phyloP scores from a whole-genome alignment of 768 basidiomycete genomes.

The Lanmaoa pseudosensibilis region DNA sequence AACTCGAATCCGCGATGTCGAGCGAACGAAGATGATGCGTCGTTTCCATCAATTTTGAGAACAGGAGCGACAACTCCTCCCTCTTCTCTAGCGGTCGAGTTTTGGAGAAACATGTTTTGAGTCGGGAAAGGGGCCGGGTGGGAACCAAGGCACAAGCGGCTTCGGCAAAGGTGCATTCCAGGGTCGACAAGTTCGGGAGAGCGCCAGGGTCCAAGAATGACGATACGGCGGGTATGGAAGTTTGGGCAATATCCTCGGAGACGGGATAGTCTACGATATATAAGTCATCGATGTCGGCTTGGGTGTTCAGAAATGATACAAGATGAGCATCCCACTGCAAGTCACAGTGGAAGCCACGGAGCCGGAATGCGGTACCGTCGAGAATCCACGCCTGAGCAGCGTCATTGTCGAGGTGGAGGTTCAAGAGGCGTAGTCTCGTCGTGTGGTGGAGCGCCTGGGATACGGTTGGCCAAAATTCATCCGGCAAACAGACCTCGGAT shows the following conservation, averaged over 20 bases:
- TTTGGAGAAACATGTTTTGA: slow-evolving; percentile 70
- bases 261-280: slow-evolving; percentile 38
- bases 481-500: slow-evolving; percentile 24
- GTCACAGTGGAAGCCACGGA: slow-evolving; percentile 65
- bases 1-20: slow-evolving; percentile 62
- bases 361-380: slow-evolving; percentile 46
- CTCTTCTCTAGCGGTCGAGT: slow-evolving; percentile 49
- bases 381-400: slow-evolving; percentile 39
- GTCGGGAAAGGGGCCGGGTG: slow-evolving; percentile 54
- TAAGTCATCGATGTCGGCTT: slow-evolving; percentile 26
- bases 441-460: slow-evolving; percentile 49
- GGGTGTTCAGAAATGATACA: slow-evolving; percentile 34
- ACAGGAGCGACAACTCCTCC: slow-evolving; percentile 49
- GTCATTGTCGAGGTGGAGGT: slow-evolving; percentile 41
- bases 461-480: slow-evolving; percentile 52
- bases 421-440: slow-evolving; percentile 50
- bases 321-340: slow-evolving; percentile 62
- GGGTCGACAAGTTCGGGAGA: slow-evolving; percentile 49
- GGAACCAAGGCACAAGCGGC: slow-evolving; percentile 59
- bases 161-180: slow-evolving; percentile 70
- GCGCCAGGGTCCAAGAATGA: slow-evolving; percentile 28
- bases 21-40: slow-evolving; percentile 48
- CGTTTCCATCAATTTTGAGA: slow-evolving; percentile 48
- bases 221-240: slow-evolving; percentile 17
- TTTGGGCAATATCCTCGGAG: slow-evolving; percentile 8